Base-by-base conservation (phyloP, 1,139 yeast species). In the Sugiyamaella novakii region DNA sequence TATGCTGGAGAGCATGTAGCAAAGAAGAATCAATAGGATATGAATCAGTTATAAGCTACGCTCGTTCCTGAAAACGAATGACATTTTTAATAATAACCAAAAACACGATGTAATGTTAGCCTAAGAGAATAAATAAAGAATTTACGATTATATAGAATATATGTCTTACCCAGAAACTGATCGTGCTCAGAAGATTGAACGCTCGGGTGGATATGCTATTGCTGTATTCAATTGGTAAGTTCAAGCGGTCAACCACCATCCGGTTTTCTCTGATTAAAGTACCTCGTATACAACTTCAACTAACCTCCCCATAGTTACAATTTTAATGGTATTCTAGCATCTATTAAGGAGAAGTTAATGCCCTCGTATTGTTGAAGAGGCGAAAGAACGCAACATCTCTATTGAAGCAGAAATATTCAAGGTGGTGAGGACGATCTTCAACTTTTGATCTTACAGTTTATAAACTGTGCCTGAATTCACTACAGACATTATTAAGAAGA, bases 1-100 rank as follows among this genome's bases (percentile, higher is more conserved):
- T 81, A 81, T 57, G 77, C 73, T 10, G 54, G 40, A 11, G 51
- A 48, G 7, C n/a, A 28, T 1, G 57, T 49, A 12, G 54, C 46
- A 7, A 57, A 60, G 54, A 59, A 61, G 54, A 46, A 49, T 29
- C 50, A 51, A 45, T 59, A 52, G 18, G 7, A 31, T 14, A 11
- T 17, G 4, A 31, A 5, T 12, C 7, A 18, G 14, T 12, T 14
- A 14, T 7, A 30, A 30, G n/a, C n/a, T n/a, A n/a, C n/a, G n/a
- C n/a, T n/a, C n/a, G n/a, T n/a, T n/a, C n/a, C n/a, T n/a, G n/a
- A n/a, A n/a, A n/a, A n/a, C n/a, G n/a, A n/a, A n/a, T 34, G 37
- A 39, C 34, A 18, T 27, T 27, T 27, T 29, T 28, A 15, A 29
- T 8, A 18, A 21, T 1, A 28, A 15, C 11, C 29, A 11, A n/a